Base-by-base conservation (phyloP, 805 yeast species). In the Zygotorulaspora danielsina region DNA sequence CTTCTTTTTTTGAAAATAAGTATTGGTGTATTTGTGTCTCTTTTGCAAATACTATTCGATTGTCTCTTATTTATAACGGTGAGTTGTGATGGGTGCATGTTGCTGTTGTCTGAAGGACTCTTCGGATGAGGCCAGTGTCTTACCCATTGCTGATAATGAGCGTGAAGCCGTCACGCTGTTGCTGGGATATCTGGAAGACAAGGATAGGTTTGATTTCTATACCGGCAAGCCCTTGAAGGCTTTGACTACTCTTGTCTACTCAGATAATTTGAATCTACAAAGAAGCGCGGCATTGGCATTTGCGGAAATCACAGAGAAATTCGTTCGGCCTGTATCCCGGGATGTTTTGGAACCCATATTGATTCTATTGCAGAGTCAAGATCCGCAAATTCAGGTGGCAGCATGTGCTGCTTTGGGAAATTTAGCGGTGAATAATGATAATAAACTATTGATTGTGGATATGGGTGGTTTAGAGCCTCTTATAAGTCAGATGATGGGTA, bases 321-420 rank as follows among this genome's bases (percentile, higher is more conserved):
- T 88, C 58, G 94, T 88, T 26, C 76, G 93, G 48, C 83, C 90
- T 28, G 97, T 93, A 22, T 81, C 83, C 53, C 73, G 94, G 42
- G 95, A 87, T 50, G 96, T 90, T 3, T 70, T 93, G 50, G 97
- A 93, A 63, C 98, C 97, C 35, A 89, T 93, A 29, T 71, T 93
- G 45, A 84, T 87, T 34, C 72, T 93, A 35, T 70, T 93, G 49
- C 96, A 90, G 62, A 78, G 84, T 45, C 72, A 82, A 13, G 98
- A 93, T 63, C 76, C 89, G 41, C 98, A 93, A 66, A 96, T 93
- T 25, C 97, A 93, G 67, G 76, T 97, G 38, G 98, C 98, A 6
- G 97, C 98, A 0, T 90, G 97, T 65, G 98, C 97, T 5, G 97
- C 98, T 2, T 70, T 93, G 51, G 98, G 98, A n/a, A 93, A 93